Evolutionary conservation across 495 filamentous ascomycete species (phyloP).

Genomic region (Xylaria sp.): DNA sequence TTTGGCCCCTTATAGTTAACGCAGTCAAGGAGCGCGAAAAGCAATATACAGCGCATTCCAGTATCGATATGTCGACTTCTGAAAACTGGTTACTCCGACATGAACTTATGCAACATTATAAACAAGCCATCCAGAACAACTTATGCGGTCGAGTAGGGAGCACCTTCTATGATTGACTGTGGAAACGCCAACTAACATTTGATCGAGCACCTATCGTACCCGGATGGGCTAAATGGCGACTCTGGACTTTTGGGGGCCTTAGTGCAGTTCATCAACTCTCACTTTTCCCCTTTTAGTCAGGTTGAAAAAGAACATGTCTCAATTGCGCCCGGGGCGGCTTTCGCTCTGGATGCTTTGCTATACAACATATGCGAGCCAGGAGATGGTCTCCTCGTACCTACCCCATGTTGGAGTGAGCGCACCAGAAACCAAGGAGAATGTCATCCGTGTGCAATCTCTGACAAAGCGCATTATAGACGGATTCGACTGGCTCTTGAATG

Average conservation of each 20-base stretch:
- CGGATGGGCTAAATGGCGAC: constrained; percentile 38
- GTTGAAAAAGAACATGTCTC: constrained; percentile 20
- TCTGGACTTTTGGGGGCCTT: constrained; percentile 41
- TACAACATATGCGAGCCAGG: constrained; percentile 53
- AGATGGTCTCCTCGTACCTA: constrained; percentile 53
- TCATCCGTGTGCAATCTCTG: not conserved
- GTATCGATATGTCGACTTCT: constrained; percentile 42
- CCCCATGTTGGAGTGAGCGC: constrained; percentile 41
- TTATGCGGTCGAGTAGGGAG: not conserved
- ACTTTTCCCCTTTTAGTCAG: not conserved
- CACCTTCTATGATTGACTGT: not conserved
- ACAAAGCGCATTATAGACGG: not conserved
- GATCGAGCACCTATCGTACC: constrained; percentile 41
- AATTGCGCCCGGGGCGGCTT: constrained; percentile 45
- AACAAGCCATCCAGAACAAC: constrained; percentile 2
- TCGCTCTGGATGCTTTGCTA: constrained; percentile 47
- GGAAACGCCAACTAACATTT: not conserved
- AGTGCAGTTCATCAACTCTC: constrained; percentile 41
- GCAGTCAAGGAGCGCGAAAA: constrained; percentile 9
- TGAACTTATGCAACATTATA: constrained; percentile 33
- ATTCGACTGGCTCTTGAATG: constrained; percentile 38
- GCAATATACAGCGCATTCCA: not conserved
- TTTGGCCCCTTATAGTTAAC: constrained; percentile 17
- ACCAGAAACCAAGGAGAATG: not conserved
- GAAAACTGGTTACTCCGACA: constrained; percentile 44